These are phyloP conservation scores for Magnusiomyces tetraspermus DNA, from an alignment of 1,139 yeast genomes.

Conservation along the genomic window DNA sequence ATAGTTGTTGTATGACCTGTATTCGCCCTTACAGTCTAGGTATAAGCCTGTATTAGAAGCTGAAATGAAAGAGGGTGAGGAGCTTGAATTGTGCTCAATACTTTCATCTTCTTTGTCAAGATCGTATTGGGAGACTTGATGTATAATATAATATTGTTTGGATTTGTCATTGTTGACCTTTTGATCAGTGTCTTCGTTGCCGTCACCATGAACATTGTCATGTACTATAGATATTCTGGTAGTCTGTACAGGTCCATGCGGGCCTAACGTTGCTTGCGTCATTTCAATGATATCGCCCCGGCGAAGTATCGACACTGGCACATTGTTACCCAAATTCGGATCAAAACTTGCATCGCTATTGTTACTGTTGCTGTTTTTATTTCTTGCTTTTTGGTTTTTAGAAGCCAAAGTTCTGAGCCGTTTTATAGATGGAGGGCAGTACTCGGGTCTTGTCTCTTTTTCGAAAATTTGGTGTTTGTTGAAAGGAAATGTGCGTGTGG, in stretches of 20 bases:
- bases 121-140: not conserved
- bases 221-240: not conserved
- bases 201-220: not conserved
- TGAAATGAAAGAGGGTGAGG: not conserved
- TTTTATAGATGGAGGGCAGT: not conserved
- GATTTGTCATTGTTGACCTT: not conserved
- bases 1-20: not conserved
- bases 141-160: not conserved
- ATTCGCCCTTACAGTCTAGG: not conserved
- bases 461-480: too few relatives aligned
- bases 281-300: slow-evolving; percentile 1
- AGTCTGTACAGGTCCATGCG: not conserved
- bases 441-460: not conserved
- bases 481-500: not conserved
- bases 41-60: not conserved
- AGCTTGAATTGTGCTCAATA: not conserved
- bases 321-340: not conserved
- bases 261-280: not conserved
- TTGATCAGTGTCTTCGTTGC: too few relatives aligned
- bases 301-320: not conserved
- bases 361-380: not conserved
- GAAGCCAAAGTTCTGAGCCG: not conserved
- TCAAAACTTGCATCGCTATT: not conserved
- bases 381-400: not conserved
- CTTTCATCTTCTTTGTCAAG: not conserved